Base-by-base conservation (phyloP, 2,329 filamentous ascomycete genomes). In the Colletotrichum higginsianum region DNA sequence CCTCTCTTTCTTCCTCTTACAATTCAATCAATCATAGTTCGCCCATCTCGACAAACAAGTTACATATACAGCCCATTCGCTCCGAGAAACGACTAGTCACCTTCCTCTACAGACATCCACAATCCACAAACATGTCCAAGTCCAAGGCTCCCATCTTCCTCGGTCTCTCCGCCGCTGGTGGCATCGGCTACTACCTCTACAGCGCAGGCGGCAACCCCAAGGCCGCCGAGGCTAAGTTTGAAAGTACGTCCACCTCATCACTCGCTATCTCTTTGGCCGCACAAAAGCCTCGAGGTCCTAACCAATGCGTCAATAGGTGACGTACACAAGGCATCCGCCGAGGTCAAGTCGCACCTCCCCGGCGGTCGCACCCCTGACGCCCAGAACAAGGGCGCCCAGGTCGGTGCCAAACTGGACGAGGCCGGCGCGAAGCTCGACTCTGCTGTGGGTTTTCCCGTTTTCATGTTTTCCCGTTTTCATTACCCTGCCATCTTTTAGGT, bases 101-200 rank as follows among this genome's bases (percentile, higher is more conserved):
- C 30, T 18, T 8, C 46, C 63, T 50, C 44, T 44, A 50, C 21
- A 47, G 30, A 56, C 38, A 26, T 12, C 53, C 35, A n/a, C 42
- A 35, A 56, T 62, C 61, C 56, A 73, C 75, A 74, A 82, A 60
- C 75, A 88, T 87, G 86, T 85, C 85, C 75, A 81, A 79, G 72
- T 86, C 86, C 61, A 83, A 83, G 75, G 76, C 82, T 52, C 86
- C 87, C 75, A 76, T 86, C 75, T 78, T 85, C 76, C 79, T 92
- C 77, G 92, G 91, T 77, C 83, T 90, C 75, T 89, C 86, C 71
- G 90, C 89, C 75, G 92, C 88, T 42, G 90, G 89, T 77, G 92
- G 91, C 75, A 85, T 91, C 70, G 94, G 93, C 53, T 98, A 98
- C 88, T 98, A 98, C 86, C 89, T 98, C 74, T 99, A 97, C 87